Percentiles rank a stretch among this genome's conserved stretches.
These are phyloP conservation scores for Peronospora farinosa DNA, from an alignment of 352 stramenopile species.

Conservation along the genomic window DNA sequence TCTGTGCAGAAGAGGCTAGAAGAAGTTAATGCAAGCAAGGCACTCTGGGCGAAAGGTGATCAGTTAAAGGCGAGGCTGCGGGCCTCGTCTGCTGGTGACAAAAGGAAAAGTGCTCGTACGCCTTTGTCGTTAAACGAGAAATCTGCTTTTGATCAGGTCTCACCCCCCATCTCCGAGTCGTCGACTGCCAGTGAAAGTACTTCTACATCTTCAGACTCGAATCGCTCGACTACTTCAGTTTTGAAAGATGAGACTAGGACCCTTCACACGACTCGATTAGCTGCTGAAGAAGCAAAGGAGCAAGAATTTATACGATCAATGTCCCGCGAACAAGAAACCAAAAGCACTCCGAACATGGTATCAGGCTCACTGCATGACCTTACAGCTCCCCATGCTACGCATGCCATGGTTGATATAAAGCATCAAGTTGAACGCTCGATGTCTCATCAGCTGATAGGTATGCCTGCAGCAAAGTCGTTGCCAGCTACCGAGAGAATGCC, in stretches of 20 bases:
- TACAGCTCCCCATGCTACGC: slow-evolving; percentile 8
- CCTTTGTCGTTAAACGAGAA: slow-evolving; percentile 9
- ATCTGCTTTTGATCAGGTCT: slow-evolving; percentile 9
- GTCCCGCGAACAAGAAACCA: slow-evolving; percentile 5
- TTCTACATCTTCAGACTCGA: slow-evolving; percentile 3
- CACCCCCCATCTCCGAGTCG: slow-evolving; percentile 7
- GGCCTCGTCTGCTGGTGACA: slow-evolving; percentile 14
- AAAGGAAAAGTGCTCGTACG: slow-evolving; percentile 9
- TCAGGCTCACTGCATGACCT: slow-evolving; percentile 6
- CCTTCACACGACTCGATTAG: not conserved
- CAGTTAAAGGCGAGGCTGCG: slow-evolving; percentile 38
- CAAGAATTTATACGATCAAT: slow-evolving; percentile 11
- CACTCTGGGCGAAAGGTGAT: slow-evolving; percentile 58
- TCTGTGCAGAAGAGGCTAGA: slow-evolving; percentile 73
- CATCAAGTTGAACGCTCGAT: slow-evolving; percentile 10
- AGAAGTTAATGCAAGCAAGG: slow-evolving; percentile 59
- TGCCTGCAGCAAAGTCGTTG: slow-evolving; percentile 13
- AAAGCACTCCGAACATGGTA: slow-evolving; percentile 14
- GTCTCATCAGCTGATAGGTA: slow-evolving; percentile 6
- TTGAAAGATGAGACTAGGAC: slow-evolving; percentile 3
- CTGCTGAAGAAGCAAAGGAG: slow-evolving; percentile 6
- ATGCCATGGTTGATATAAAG: slow-evolving; percentile 13
- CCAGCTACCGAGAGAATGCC: not conserved
- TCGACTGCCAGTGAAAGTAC: slow-evolving; percentile 8
- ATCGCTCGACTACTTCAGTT: slow-evolving; percentile 1